A percentile compares a stretch with the other conserved stretches of the same genome.
Conservation (phyloP, 2,329 filamentous ascomycete species). For the Cercospora sojina region DNA sequence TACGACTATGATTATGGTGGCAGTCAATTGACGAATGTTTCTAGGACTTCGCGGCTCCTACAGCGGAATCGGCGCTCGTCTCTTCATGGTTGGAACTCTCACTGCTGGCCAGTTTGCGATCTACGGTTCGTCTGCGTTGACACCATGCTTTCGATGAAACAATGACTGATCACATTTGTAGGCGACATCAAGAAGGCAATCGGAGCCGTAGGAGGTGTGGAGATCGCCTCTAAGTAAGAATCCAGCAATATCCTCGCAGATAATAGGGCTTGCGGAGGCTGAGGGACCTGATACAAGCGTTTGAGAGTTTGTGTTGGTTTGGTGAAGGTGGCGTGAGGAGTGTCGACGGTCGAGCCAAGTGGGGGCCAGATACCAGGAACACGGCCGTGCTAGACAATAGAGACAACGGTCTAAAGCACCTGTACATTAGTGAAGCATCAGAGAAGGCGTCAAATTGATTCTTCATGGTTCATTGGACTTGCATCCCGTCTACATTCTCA, state of each 20-base stretch:
- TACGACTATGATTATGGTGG: background rate
- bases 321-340: background rate
- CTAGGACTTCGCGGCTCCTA: slow-evolving; percentile 68
- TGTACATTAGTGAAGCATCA: background rate
- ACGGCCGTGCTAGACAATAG: background rate
- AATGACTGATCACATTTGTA: no score
- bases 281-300: no score
- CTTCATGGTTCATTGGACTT: no score
- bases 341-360: background rate
- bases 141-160: no score
- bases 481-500: no score
- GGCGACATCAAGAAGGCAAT: slow-evolving; percentile 42
- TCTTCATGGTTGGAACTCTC: slow-evolving; percentile 72
- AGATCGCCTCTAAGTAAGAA: slow-evolving; percentile 52
- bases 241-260: background rate
- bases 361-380: background rate
- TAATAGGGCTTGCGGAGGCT: no score
- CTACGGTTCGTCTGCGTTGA: slow-evolving; percentile 70
- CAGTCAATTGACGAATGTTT: background rate
- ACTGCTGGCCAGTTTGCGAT: slow-evolving; percentile 85
- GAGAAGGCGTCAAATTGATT: background rate
- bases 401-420: background rate
- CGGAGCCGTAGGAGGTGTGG: slow-evolving; percentile 72
- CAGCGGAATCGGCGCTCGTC: slow-evolving; percentile 76
- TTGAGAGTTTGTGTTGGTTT: background rate